Base-by-base conservation (phyloP, 306 rosid genomes). In the Sechiopsis laciniata region DNA sequence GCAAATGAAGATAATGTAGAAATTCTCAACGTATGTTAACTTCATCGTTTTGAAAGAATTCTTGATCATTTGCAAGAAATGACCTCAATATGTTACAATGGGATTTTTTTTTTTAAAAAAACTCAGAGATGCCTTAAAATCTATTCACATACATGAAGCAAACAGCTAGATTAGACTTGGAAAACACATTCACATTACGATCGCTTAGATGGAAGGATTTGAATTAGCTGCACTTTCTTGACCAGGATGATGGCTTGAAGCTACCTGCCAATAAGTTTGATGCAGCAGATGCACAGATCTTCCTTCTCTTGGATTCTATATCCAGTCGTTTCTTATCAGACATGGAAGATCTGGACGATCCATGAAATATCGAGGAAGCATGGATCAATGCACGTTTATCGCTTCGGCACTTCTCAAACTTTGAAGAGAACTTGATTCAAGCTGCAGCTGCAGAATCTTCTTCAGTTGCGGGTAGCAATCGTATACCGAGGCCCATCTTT, bases 221-320 rank as follows among this genome's bases (percentile, higher is more conserved):
- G 85, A 76, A 15, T 76, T 24, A 70, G 63, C 69, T 19, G 82
- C 70, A 76, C 77, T 74, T 40, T 10, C 75, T 84, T 10, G 95
- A 88, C 95, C 95, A 84, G 4, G 95, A 83, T 42, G 96, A 88
- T 17, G 89, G 95, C 74, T 79, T 88, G 72, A 86, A 81, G 9
- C 86, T 82, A 37, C 96, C 95, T 4, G 79, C 74, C 50, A 92
- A 75, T 16, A 88, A 63, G 80, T 75, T 83, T 21, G 97, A 92
- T 16, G 92, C 95, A 2, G 83, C 75, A 4, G 83, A 62, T 16
- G 96, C 95, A 81, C 83, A 84, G 71, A 92, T 85, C 77, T 85
- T 92, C 85, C 96, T 85, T 82, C 95, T 76, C 80, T 92, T 92
- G 64, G 91, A 78, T 77, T 92, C 90, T 24, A 88, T 83, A 68